A percentile compares a stretch with the other conserved stretches of the same genome.
Evolutionary conservation across 2,329 filamentous ascomycete genomes (phyloP).

Genomic region (Periconia sp.): DNA sequence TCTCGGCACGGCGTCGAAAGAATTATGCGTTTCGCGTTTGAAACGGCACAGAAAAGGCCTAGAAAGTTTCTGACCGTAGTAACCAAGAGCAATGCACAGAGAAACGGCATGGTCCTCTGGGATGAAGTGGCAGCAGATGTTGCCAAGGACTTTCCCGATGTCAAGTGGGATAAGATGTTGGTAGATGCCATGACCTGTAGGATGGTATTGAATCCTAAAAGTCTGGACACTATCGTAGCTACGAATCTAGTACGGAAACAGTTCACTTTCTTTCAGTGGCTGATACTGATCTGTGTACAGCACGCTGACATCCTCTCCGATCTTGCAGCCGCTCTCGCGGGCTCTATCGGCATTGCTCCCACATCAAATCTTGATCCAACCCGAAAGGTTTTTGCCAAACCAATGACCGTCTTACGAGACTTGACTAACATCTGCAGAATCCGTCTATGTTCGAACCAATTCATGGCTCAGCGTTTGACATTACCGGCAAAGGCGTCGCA

Average conservation of each 20-base stretch:
- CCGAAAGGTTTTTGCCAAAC: constrained; percentile 46
- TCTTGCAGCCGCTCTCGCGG: constrained; percentile 68
- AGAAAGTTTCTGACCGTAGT: constrained; percentile 64
- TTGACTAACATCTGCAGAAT: constrained; percentile 64
- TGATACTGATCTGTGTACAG: neutral
- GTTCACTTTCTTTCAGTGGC: neutral
- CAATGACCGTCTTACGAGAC: constrained; percentile 7
- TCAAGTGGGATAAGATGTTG: constrained; percentile 65
- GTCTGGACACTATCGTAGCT: constrained; percentile 64
- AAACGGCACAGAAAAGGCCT: constrained; percentile 59
- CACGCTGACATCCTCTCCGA: constrained; percentile 70
- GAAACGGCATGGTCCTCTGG: constrained; percentile 70
- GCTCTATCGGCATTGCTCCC: constrained; percentile 72
- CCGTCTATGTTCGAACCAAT: constrained; percentile 66
- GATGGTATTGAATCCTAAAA: constrained; percentile 63
- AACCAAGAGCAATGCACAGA: constrained; percentile 67
- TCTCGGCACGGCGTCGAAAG: constrained; percentile 61
- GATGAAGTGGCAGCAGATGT: constrained; percentile 62
- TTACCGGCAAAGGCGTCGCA: constrained; percentile 57
- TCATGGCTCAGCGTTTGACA: constrained; percentile 62
- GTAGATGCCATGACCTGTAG: constrained; percentile 68
- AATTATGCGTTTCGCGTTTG: constrained; percentile 65
- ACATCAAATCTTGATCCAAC: constrained; percentile 70
- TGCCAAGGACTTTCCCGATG: constrained; percentile 60
- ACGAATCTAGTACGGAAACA: constrained; percentile 54